Percentiles rank a stretch among this genome's conserved stretches.
These are phyloP conservation scores for Fraxinus dipetala DNA, from an alignment of 305 asterid species.

Conservation along the genomic window DNA sequence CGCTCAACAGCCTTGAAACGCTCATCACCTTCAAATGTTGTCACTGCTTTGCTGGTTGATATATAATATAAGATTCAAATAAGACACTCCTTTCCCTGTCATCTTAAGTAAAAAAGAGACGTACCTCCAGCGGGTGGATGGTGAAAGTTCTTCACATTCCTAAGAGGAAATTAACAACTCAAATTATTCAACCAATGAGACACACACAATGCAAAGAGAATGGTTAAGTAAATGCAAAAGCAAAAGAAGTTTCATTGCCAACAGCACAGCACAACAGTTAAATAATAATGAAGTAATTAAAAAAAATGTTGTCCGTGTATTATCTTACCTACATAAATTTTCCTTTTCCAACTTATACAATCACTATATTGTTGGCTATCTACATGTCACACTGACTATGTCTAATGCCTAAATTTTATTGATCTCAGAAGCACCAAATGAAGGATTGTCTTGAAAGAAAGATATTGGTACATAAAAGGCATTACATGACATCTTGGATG, in stretches of 20 bases:
- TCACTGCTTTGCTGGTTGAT: slow-evolving; percentile 74
- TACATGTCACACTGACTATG: neutral
- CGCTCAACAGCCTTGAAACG: slow-evolving; percentile 94
- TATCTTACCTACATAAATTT: neutral
- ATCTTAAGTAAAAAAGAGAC: slow-evolving; percentile 22
- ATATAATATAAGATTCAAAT: slow-evolving; percentile 25
- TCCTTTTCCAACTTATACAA: neutral
- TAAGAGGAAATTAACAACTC: slow-evolving; percentile 35
- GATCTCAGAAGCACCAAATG: slow-evolving; percentile 9
- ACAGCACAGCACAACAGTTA: neutral
- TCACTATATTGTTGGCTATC: neutral
- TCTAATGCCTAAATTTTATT: neutral
- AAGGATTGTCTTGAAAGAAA: neutral
- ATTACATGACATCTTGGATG: slow-evolving; percentile 10
- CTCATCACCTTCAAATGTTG: slow-evolving; percentile 87
- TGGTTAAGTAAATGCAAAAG: neutral
- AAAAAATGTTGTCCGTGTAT: neutral
- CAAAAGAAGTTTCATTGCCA: neutral
- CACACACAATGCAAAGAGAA: slow-evolving; percentile 9
- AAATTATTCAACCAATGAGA: slow-evolving; percentile 20
- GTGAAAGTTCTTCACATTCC: slow-evolving; percentile 91
- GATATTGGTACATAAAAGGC: neutral
- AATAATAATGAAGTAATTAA: neutral
- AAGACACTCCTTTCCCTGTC: slow-evolving; percentile 12
- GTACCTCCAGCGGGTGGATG: slow-evolving; percentile 93